phyloP scores from a whole-genome alignment of 2,329 filamentous ascomycete genomes.

The Periconia macrospinosa region DNA sequence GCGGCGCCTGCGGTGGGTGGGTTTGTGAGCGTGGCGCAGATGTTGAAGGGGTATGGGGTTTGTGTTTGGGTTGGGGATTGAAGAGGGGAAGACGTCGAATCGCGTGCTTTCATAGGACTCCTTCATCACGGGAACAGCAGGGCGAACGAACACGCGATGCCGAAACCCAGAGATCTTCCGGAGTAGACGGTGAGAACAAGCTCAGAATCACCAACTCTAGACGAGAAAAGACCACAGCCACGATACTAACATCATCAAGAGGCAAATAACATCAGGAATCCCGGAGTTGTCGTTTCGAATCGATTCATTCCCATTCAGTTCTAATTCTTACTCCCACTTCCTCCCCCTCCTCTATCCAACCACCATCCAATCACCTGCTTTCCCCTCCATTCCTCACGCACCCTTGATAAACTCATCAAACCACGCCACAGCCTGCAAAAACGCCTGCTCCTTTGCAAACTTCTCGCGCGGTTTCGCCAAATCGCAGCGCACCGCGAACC shows the following conservation, averaged over 20 bases:
- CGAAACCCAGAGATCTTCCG: too few species aligned
- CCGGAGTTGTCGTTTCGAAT: too few species aligned
- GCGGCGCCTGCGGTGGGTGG: slow-evolving; percentile 24
- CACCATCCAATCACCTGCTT: not conserved
- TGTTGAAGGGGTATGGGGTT: slow-evolving; percentile 28
- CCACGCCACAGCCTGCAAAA: slow-evolving; percentile 76
- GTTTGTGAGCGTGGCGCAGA: slow-evolving; percentile 30
- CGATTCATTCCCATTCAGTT: too few species aligned
- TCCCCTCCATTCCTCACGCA: not conserved
- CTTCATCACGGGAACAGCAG: too few species aligned
- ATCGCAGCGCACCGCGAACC: slow-evolving; percentile 74
- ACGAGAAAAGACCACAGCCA: too few species aligned
- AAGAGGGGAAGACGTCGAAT: not conserved
- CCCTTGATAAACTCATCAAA: slow-evolving; percentile 65
- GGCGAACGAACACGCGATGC: too few species aligned
- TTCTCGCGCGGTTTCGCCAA: slow-evolving; percentile 57
- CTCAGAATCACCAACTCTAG: too few species aligned
- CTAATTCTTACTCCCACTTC: too few species aligned
- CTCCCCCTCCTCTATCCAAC: not conserved
- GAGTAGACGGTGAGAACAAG: too few species aligned
- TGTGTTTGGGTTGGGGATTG: slow-evolving; percentile 19
- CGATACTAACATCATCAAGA: too few species aligned
- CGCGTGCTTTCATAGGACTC: too few species aligned
- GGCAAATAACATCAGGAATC: too few species aligned
- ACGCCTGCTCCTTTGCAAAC: slow-evolving; percentile 81